A percentile compares a stretch with the other conserved stretches of the same genome.
These are phyloP conservation scores for Aspergillus sp. DNA, from an alignment of 2,329 filamentous ascomycete genomes.

Conservation along the genomic window DNA sequence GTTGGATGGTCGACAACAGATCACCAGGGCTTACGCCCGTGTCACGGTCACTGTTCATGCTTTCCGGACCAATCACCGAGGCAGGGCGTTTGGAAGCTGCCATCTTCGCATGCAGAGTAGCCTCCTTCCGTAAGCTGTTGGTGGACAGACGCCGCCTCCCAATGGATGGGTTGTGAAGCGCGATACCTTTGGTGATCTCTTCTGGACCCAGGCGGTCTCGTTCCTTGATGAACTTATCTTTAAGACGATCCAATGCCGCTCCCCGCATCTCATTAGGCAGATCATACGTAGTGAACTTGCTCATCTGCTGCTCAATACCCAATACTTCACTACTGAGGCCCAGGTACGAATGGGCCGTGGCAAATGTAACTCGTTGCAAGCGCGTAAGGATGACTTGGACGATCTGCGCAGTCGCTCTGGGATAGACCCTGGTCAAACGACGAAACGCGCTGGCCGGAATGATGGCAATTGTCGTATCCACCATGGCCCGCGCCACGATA, in stretches of 20 bases:
- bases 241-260: conserved; percentile 70
- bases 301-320: conserved; percentile 87
- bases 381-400: conserved; percentile 94
- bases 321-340: conserved; percentile 86
- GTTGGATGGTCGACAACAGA: conserved; percentile 67
- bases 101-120: conserved; percentile 59
- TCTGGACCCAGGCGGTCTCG: conserved; percentile 72
- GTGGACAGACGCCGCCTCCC: conserved; percentile 63
- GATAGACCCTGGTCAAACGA: conserved; percentile 84
- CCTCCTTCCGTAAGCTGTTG: conserved; percentile 69
- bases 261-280: conserved; percentile 85
- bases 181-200: conserved; percentile 84
- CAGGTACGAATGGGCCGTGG: conserved; percentile 89
- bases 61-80: conserved; percentile 11
- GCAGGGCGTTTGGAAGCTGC: conserved; percentile 34
- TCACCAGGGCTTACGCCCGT: conserved; percentile 60
- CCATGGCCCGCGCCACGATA: conserved; percentile 89
- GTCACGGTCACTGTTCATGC: conserved; percentile 23
- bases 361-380: conserved; percentile 86
- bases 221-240: conserved; percentile 85
- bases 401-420: conserved; percentile 92
- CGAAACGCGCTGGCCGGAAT: conserved; percentile 95
- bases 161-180: conserved; percentile 71
- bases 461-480: conserved; percentile 96
- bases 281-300: conserved; percentile 83